Evolutionary conservation across 805 yeast species (phyloP).

Genomic region (Lipomyces oligophaga): DNA sequence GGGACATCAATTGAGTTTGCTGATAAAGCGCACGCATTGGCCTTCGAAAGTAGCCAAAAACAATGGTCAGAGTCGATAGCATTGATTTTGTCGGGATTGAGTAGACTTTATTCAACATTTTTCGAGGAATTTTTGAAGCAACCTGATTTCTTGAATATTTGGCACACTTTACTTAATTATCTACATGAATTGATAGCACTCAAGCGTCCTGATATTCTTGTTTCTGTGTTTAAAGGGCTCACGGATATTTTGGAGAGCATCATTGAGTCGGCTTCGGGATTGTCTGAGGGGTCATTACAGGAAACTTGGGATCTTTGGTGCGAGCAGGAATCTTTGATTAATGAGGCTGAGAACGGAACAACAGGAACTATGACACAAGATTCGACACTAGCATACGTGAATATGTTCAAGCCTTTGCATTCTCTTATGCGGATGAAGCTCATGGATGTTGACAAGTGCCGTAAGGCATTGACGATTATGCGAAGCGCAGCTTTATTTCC

Average conservation of each 20-base stretch:
- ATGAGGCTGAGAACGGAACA: slow-evolving; percentile 37
- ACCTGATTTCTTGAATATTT: slow-evolving; percentile 40
- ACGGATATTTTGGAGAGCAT: slow-evolving; percentile 44
- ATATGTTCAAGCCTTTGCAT: slow-evolving; percentile 51
- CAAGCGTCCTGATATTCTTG: slow-evolving; percentile 52
- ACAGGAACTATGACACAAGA: slow-evolving; percentile 41
- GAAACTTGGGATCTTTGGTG: slow-evolving; percentile 42
- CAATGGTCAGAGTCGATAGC: slow-evolving; percentile 60
- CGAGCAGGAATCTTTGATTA: slow-evolving; percentile 32
- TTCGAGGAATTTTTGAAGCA: slow-evolving; percentile 40
- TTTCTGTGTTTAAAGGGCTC: slow-evolving; percentile 53
- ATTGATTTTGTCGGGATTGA: slow-evolving; percentile 62
- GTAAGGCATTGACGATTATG: slow-evolving; percentile 53
- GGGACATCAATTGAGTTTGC: slow-evolving; percentile 13
- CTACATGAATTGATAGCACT: slow-evolving; percentile 43
- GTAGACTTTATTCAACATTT: slow-evolving; percentile 56
- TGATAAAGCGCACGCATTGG: slow-evolving; percentile 27
- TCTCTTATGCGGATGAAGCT: slow-evolving; percentile 40
- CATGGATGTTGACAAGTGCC: slow-evolving; percentile 42
- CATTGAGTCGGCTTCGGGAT: slow-evolving; percentile 7
- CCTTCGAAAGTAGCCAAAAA: slow-evolving; percentile 33
- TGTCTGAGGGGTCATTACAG: slow-evolving; percentile 21
- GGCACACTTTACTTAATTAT: slow-evolving; percentile 56
- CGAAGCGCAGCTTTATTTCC: slow-evolving; percentile 70
- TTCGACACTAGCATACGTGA: slow-evolving; percentile 55